These are phyloP conservation scores for Botryotinia narcissicola DNA, from an alignment of 2,329 filamentous ascomycete species.

Conservation along the genomic window DNA sequence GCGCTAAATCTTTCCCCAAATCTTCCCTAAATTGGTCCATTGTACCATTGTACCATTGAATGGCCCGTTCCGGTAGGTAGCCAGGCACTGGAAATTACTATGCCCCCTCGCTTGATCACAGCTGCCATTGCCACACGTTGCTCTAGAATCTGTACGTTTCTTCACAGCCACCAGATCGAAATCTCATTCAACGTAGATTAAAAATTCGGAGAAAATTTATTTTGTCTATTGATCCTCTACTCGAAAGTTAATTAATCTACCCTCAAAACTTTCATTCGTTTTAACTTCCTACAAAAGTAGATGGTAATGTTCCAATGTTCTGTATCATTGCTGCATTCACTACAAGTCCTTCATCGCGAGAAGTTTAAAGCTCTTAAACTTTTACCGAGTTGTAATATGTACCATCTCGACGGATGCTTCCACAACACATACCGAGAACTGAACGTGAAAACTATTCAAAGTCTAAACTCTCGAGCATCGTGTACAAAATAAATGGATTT, in stretches of 20 bases:
- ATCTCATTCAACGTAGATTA: neutral
- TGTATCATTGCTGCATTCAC: neutral
- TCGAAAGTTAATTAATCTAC: neutral
- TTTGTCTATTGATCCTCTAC: neutral
- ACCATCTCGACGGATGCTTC: neutral
- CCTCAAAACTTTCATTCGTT: neutral
- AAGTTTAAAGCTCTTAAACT: neutral
- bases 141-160: neutral
- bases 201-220: neutral
- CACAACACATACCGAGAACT: neutral
- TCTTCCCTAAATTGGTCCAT: neutral
- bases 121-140: neutral
- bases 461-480: neutral
- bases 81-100: neutral
- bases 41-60: neutral
- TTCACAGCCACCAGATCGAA: slow-evolving; percentile 2
- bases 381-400: neutral
- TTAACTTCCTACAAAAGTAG: neutral
- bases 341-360: neutral
- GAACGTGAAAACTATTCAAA: neutral
- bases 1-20: neutral
- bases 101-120: neutral
- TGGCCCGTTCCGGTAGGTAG: neutral
- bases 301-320: neutral
- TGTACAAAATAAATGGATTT: neutral